Percentiles rank a stretch among this genome's conserved stretches.
These are phyloP conservation scores for Hirschioporus abietinus DNA, from an alignment of 768 basidiomycete genomes.

Conservation along the genomic window DNA sequence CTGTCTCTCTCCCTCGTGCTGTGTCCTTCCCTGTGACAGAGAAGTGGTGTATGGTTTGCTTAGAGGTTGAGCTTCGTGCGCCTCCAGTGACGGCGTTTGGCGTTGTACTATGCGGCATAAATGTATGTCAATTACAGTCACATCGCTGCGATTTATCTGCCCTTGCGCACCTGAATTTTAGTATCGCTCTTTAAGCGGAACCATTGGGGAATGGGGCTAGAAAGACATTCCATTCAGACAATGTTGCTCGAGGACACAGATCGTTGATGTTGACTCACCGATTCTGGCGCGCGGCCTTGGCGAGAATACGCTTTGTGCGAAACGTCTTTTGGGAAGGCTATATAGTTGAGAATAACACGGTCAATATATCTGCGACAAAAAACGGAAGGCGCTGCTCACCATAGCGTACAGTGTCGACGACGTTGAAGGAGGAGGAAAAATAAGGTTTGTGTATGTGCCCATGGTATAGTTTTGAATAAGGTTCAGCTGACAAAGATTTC, in stretches of 20 bases:
- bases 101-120: constrained; percentile 62
- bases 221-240: constrained; percentile 3
- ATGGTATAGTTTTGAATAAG: constrained; percentile 37
- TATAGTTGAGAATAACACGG: constrained; percentile 4
- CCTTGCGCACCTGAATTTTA: constrained; percentile 72
- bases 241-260: constrained; percentile 1
- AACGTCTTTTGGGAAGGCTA: constrained; percentile 99
- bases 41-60: constrained; percentile 15
- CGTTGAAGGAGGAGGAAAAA: constrained; percentile 21
- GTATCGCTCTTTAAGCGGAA: constrained; percentile 96
- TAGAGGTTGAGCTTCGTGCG: constrained; percentile 98
- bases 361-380: constrained; percentile 11
- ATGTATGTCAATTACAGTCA: background rate
- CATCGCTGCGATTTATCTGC: background rate
- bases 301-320: constrained; percentile 94
- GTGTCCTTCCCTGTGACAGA: background rate
- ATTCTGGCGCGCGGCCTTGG: constrained; percentile 95
- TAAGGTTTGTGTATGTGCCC: constrained; percentile 27
- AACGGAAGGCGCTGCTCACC: constrained; percentile 30
- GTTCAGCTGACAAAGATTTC: background rate
- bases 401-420: constrained; percentile 37
- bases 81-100: constrained; percentile 98
- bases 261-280: constrained; percentile 47
- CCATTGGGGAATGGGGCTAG: constrained; percentile 97
- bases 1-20: background rate